These are phyloP conservation scores for Colletotrichum filicis DNA, from an alignment of 2,329 filamentous ascomycete genomes.

Conservation along the genomic window DNA sequence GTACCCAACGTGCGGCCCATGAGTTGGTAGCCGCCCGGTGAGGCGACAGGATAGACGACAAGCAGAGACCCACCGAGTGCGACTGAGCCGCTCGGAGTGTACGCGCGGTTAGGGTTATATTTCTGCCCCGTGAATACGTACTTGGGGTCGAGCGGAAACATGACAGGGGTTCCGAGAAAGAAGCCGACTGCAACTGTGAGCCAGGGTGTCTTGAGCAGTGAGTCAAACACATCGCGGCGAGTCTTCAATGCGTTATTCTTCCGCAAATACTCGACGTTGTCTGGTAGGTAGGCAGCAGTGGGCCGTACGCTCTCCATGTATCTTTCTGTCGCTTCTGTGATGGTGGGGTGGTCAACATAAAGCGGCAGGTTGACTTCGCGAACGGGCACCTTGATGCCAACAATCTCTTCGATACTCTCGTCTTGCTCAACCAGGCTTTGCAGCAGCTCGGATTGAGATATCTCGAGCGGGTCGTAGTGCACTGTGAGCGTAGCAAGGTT, in stretches of 20 bases:
- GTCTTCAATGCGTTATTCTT: slow-evolving; percentile 49
- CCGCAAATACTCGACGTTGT: slow-evolving; percentile 64
- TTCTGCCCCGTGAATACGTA: slow-evolving; percentile 41
- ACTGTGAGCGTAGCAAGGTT: slow-evolving; percentile 38
- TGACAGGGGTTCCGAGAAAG: slow-evolving; percentile 49
- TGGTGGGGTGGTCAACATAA: slow-evolving; percentile 43
- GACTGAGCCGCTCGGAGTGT: slow-evolving; percentile 49
- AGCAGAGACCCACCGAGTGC: slow-evolving; percentile 49
- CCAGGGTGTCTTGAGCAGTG: slow-evolving; percentile 45
- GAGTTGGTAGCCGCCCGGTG: slow-evolving; percentile 53
- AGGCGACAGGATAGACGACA: slow-evolving; percentile 49
- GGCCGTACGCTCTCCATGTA: slow-evolving; percentile 70
- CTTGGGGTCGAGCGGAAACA: slow-evolving; percentile 41
- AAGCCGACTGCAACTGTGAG: slow-evolving; percentile 47
- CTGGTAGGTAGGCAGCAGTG: slow-evolving; percentile 68
- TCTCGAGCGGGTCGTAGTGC: slow-evolving; percentile 34
- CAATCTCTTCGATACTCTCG: slow-evolving; percentile 33
- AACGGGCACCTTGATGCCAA: slow-evolving; percentile 34
- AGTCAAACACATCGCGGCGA: slow-evolving; percentile 45
- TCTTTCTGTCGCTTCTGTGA: slow-evolving; percentile 59
- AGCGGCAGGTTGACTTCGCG: slow-evolving; percentile 44
- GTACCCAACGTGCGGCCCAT: slow-evolving; percentile 45
- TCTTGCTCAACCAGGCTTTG: background rate
- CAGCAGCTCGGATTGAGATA: slow-evolving; percentile 28
- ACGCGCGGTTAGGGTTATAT: slow-evolving; percentile 47